Evolutionary conservation across 1,284 basidiomycete species (phyloP), one percentile per base, ranked within the genome.

Genomic region (Cryptococcus neoformans): DNA sequence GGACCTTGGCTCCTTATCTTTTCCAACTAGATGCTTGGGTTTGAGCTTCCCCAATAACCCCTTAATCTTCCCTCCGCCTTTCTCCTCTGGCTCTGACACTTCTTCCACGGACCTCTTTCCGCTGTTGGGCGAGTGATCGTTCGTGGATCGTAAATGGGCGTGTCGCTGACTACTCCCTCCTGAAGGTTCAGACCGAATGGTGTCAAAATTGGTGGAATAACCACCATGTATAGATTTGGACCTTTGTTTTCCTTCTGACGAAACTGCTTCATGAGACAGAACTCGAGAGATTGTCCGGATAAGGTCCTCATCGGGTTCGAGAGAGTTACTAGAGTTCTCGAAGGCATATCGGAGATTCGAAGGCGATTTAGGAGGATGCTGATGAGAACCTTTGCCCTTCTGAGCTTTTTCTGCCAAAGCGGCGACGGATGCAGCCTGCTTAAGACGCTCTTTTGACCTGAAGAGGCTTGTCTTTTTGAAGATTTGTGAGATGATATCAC

Each of bases 401-500:
- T 16, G 39, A 34, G 40, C 34, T 35, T 51, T 55, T 35, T 55
- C 41, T n/a, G 41, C 41, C 48, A 44, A 35, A 7, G 45, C 48
- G 41, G 48, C 56, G 44, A 63, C 54, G 2, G 62, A 56, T 1
- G 67, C 64, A 39, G 66, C 59, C n/a, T 66, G 62, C 11, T 63
- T 61, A 34, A 74, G 54, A 10, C 57, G 57, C 57, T 70, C 73
- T 53, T 70, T 75, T 4, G 67, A 66, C 42, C 65, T 60, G 62
- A 75, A 72, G 34, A 72, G 16, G 9, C 63, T 67, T 10, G 72
- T 72, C 55, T 76, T 73, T 49, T 72, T 70, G 59, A 78, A 63
- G 11, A 78, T 51, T 57, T 78, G 78, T 7, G 68, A 67, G 45
- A 79, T 51, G 7, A 79, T 53, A 51, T 76, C 76, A 2, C 74